Evolutionary conservation across 2,329 filamentous ascomycete species (phyloP).

Genomic region (Apiospora sp.): DNA sequence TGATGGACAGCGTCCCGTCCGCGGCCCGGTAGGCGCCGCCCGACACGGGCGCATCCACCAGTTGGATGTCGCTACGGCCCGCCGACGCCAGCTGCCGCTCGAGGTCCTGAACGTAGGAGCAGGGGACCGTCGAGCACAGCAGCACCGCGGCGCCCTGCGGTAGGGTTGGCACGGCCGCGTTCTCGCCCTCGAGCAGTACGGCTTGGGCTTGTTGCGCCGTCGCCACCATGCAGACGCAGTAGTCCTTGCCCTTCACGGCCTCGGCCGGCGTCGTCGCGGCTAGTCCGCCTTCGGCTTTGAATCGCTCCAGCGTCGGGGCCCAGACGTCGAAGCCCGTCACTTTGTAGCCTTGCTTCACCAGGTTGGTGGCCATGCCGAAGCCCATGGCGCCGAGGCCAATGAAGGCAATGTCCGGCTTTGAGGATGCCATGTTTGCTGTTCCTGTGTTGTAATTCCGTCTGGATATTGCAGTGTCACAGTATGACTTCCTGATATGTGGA

Average conservation of each 20-base stretch:
- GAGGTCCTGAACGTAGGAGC: slow-evolving; percentile 69
- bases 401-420: slow-evolving; percentile 62
- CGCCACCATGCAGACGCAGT: slow-evolving; percentile 79
- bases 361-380: slow-evolving; percentile 80
- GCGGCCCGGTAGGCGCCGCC: slow-evolving; percentile 74
- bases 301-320: slow-evolving; percentile 70
- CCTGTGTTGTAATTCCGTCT: not conserved
- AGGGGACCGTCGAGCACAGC: slow-evolving; percentile 75
- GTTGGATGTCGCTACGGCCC: slow-evolving; percentile 67
- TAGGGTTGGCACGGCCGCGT: slow-evolving; percentile 57
- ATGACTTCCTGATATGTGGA: not conserved
- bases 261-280: slow-evolving; percentile 66
- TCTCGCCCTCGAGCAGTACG: slow-evolving; percentile 67
- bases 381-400: slow-evolving; percentile 84
- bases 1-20: slow-evolving; percentile 77
- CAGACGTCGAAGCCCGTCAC: slow-evolving; percentile 79
- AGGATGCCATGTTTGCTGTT: not conserved
- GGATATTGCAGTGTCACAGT: not conserved
- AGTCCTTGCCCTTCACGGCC: slow-evolving; percentile 65
- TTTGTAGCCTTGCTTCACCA: slow-evolving; percentile 70
- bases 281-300: slow-evolving; percentile 68
- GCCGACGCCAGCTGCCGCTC: slow-evolving; percentile 61
- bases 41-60: slow-evolving; percentile 78
- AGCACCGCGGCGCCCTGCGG: slow-evolving; percentile 67
- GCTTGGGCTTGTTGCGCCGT: slow-evolving; percentile 73